These are phyloP conservation scores for Dillenia turbinata DNA, from an alignment of 164 flowering plant genomes.

Conservation along the genomic window DNA sequence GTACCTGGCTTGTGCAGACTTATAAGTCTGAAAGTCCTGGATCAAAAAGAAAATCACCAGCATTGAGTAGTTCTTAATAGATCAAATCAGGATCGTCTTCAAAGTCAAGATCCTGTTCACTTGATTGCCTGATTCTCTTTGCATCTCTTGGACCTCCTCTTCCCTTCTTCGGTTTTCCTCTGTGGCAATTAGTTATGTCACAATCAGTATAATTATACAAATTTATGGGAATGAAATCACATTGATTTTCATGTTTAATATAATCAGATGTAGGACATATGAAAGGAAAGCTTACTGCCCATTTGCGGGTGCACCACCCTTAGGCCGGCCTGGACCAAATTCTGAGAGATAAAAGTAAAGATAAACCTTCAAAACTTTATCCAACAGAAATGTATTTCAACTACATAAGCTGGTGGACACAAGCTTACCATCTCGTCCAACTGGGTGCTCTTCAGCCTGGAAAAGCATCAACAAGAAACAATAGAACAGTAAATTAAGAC, in stretches of 20 bases:
- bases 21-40: no score
- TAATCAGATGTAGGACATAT: not conserved
- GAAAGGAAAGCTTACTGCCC: conserved; percentile 51
- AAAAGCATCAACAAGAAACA: not conserved
- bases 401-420: not conserved
- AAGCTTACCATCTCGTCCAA: conserved; percentile 73
- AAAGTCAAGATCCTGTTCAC: conserved; percentile 66
- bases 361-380: conserved; percentile 7
- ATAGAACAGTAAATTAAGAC: not conserved
- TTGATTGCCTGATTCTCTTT: conserved; percentile 55
- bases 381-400: not conserved
- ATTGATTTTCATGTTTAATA: not conserved
- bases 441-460: conserved; percentile 72
- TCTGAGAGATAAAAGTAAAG: conserved; percentile 31
- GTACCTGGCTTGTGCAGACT: no score
- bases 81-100: conserved; percentile 81
- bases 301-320: conserved; percentile 50
- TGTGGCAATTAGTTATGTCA: conserved; percentile 11
- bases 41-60: no score
- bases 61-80: conserved; percentile 4
- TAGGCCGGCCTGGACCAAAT: conserved; percentile 66
- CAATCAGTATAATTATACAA: not conserved
- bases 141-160: conserved; percentile 63
- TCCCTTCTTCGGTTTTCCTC: conserved; percentile 91
- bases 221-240: not conserved